A percentile compares a stretch with the other conserved stretches of the same genome.
Conservation (phyloP, 176 grass and related monocot species). For the Metroxylon sagu region DNA sequence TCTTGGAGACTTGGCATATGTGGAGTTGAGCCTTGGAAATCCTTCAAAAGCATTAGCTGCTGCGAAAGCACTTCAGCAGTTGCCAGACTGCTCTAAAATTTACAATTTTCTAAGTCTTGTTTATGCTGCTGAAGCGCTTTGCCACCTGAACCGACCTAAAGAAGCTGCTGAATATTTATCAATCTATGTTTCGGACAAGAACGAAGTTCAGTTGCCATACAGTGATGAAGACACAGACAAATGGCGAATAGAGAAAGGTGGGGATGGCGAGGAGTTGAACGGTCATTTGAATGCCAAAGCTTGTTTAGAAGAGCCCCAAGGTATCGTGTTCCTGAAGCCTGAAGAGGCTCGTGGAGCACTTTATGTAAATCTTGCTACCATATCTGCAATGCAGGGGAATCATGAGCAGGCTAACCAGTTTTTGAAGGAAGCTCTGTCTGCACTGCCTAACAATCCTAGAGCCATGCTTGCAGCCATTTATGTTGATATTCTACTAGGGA, state of each 20-base stretch:
- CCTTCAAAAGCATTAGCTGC: conserved; percentile 58
- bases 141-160: conserved; percentile 46
- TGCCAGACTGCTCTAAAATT: conserved; percentile 64
- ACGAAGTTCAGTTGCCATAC: conserved; percentile 53
- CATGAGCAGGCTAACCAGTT: conserved; percentile 51
- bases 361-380: conserved; percentile 65
- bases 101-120: conserved; percentile 64
- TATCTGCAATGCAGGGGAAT: conserved; percentile 58
- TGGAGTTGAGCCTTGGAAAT: conserved; percentile 77
- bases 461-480: conserved; percentile 66
- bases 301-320: conserved; percentile 33
- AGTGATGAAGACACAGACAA: conserved; percentile 58
- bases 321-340: conserved; percentile 30
- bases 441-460: conserved; percentile 52
- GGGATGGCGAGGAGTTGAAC: conserved; percentile 54
- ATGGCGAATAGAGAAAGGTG: conserved; percentile 48
- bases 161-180: conserved; percentile 66
- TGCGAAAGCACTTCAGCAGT: conserved; percentile 41
- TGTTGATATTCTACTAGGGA: conserved; percentile 74
- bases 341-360: conserved; percentile 65
- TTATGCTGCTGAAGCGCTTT: conserved; percentile 80
- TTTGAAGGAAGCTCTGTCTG: conserved; percentile 39
- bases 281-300: conserved; percentile 33
- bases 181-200: conserved; percentile 53
- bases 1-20: conserved; percentile 62